phyloP scores from a whole-genome alignment of 306 rosid species.

The Medicago lupulina region DNA sequence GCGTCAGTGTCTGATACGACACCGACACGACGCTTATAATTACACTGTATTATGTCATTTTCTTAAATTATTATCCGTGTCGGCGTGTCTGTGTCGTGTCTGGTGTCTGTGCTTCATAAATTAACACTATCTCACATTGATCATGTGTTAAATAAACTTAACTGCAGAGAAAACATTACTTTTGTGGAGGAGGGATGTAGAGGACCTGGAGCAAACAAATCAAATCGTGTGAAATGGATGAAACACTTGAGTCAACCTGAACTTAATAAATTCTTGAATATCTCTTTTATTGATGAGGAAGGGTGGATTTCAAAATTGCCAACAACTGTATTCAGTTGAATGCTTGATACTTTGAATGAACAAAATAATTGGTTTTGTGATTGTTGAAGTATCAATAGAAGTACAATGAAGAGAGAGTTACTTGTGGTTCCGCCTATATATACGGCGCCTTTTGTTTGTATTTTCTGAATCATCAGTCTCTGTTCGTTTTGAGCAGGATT shows the following conservation, averaged over 20 bases:
- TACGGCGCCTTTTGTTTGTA: no score
- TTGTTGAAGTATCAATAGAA: neutral
- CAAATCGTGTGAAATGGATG: constrained; percentile 54
- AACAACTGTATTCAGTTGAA: neutral
- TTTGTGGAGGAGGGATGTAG: constrained; percentile 45
- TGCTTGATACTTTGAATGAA: neutral
- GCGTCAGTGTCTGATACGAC: no score
- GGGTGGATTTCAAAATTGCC: constrained; percentile 55
- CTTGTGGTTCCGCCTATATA: no score
- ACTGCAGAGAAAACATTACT: constrained; percentile 33
- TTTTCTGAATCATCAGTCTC: no score
- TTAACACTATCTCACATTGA: neutral
- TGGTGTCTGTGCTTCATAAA: no score
- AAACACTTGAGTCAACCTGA: neutral
- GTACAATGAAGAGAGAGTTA: neutral
- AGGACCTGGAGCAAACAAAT: constrained; percentile 52
- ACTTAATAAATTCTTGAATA: neutral
- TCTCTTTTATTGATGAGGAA: constrained; percentile 45
- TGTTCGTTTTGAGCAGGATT: no score
- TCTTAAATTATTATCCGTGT: no score
- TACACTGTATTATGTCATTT: no score
- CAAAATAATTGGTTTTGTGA: neutral
- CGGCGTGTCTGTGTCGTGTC: no score
- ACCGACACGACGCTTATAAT: no score
- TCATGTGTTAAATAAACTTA: neutral